phyloP scores from a whole-genome alignment of 139 green algal species.

The Asterochloris sp. region DNA sequence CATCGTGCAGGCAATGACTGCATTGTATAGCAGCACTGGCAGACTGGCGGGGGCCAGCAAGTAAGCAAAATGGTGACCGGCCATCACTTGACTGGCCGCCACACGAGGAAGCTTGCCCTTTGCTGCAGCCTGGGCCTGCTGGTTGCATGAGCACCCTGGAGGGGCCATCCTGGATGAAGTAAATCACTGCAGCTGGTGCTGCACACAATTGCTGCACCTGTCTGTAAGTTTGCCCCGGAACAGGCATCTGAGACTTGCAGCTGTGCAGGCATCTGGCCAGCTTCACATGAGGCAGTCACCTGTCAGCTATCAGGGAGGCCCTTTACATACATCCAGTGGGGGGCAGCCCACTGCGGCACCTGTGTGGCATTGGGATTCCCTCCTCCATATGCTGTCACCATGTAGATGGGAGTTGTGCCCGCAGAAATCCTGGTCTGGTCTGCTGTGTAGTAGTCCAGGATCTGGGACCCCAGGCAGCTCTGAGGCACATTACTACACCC shows the following conservation, averaged over 20 bases:
- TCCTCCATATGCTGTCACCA: slow-evolving; percentile 54
- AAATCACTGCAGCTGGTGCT: too few relatives aligned
- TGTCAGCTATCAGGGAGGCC: background rate
- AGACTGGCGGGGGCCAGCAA: too few relatives aligned
- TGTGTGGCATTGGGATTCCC: slow-evolving; percentile 20
- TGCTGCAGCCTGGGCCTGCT: background rate
- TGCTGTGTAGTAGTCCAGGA: slow-evolving; percentile 50
- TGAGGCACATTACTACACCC: slow-evolving; percentile 12
- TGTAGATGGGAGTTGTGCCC: slow-evolving; percentile 58
- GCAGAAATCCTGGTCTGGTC: slow-evolving; percentile 43
- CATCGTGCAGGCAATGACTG: too few relatives aligned
- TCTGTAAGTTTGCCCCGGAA: background rate
- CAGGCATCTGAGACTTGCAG: background rate
- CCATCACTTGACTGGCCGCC: background rate
- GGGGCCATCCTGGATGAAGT: too few relatives aligned
- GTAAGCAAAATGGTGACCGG: too few relatives aligned
- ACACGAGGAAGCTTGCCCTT: background rate
- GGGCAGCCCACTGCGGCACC: background rate
- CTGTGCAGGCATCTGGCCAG: background rate
- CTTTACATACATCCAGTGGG: background rate
- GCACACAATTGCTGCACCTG: too few relatives aligned
- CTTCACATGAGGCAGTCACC: background rate
- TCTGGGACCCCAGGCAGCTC: slow-evolving; percentile 65
- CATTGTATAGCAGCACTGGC: too few relatives aligned
- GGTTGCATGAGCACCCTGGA: too few relatives aligned